Base-by-base conservation (phyloP, 1,139 yeast genomes). In the Zygosaccharomyces sapae region DNA sequence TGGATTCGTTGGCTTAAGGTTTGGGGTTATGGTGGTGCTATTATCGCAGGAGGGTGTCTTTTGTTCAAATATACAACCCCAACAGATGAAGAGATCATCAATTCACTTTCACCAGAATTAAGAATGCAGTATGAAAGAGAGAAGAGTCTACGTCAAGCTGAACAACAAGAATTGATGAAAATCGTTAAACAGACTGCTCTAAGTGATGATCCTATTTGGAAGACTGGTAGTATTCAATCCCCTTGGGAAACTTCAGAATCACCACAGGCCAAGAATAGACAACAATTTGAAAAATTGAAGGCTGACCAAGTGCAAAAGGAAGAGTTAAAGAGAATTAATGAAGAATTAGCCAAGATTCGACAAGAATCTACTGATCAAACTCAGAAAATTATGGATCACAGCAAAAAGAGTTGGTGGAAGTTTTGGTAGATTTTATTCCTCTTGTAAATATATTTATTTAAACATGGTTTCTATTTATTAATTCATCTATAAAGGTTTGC, bases 131-230 rank as follows among this genome's bases (percentile, higher is more conserved):
- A 86, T 62, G 92, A 86, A 60, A 71, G 74, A 46, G 84, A 84
- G 61, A 75, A 75, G 56, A 81, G 71, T 5, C 65, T 83, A 49
- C 73, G 94, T 65, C 75, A 79, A 61, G 71, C 75, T 58, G 90
- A 86, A 65, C 86, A 82, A 61, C 72, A 76, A 61, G 80, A 77
- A 58, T 67, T 85, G 54, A 83, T 83, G 77, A 77, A 76, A 52
- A 79, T 83, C 27, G 90, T 80, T 1, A 70, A 75, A 49, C 59
- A 75, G 54, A 84, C 92, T 0, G 67, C 87, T 1, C 71, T 75
- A 2, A 80, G 88, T 16, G 74, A 79, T 55, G 86, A 83, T 47
- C 95, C 95, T 0, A 77, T 85, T 41, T 85, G 95, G 95, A 82
- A 77, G 63, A 80, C 94, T 0, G 95, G 90, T 0, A 72, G 79